phyloP scores from a whole-genome alignment of 1,284 basidiomycete species.

The Cryptococcus hybrid region DNA sequence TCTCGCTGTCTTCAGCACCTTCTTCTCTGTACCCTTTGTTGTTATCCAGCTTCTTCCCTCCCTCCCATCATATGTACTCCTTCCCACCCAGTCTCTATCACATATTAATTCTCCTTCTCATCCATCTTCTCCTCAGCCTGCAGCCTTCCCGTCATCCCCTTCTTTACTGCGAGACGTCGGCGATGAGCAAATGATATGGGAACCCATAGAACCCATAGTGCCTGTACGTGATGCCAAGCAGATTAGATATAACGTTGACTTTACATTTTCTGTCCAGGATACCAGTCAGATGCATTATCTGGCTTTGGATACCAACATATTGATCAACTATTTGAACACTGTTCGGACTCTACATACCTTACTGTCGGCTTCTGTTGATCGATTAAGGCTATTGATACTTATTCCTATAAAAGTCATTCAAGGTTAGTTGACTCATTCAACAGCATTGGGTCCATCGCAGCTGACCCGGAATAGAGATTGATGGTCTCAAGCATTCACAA shows the following conservation, averaged over 20 bases:
- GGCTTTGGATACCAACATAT: slow-evolving; percentile 39
- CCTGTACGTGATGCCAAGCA: background rate
- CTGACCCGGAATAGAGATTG: slow-evolving; percentile 10
- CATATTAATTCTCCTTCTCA: no score
- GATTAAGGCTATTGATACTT: slow-evolving; percentile 15
- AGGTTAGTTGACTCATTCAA: slow-evolving; percentile 16
- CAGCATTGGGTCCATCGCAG: no score
- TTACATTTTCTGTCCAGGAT: background rate
- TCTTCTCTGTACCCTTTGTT: no score
- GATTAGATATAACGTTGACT: no score
- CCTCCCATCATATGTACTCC: no score
- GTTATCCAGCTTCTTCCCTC: no score
- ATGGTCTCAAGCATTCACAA: slow-evolving; percentile 9
- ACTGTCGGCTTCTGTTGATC: slow-evolving; percentile 2
- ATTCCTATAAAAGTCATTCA: slow-evolving; percentile 33
- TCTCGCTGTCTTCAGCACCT: no score
- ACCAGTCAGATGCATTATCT: slow-evolving; percentile 17
- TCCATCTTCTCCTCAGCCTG: no score
- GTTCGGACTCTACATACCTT: slow-evolving; percentile 19
- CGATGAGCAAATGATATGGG: slow-evolving; percentile 6
- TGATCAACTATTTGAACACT: slow-evolving; percentile 28
- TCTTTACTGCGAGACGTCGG: background rate
- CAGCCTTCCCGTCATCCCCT: no score
- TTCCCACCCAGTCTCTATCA: no score
- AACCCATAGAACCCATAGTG: slow-evolving; percentile 2